Base-by-base conservation (phyloP, 1,284 basidiomycete genomes). In the Rhodotorula glutinis region DNA sequence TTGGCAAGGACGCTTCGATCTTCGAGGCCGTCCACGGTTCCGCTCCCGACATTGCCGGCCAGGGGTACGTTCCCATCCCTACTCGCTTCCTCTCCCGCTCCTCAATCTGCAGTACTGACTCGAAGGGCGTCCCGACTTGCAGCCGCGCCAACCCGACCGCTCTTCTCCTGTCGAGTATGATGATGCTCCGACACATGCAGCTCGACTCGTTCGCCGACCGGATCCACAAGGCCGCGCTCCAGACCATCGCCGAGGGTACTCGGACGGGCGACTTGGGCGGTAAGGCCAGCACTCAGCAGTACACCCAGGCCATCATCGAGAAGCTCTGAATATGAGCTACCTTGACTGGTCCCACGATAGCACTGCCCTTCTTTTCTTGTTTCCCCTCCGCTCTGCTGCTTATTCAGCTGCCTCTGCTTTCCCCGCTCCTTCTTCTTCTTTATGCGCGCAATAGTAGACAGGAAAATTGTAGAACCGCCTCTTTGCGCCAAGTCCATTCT, bases 1-100 rank as follows among this genome's bases (percentile, higher is more conserved):
- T 76, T 38, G 73, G 72, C 46, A 67, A 92, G 88, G 94, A 98
- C 81, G 96, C 96, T 53, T 97, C 93, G 70, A 98, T 99, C 81
- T 99, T 98, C 76, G 96, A 99, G 83, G 95, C 96, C 70, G 96
- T 98, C 40, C 96, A 98, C 83, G 96, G 96, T 71, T 95, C 92
- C 52, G 92, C 93, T 40, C 80, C 81, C 60, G 83, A 84, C 76
- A 82, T 82, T 74, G 80, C 79, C 85, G 94, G 69, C n/a, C 58
- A 62, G 60, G 66, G 57, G 65, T 66, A 41, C 59, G 67, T 57
- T 11, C 23, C 23, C 23, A 30, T 25, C n/a, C 29, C 19, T 29
- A 11, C 19, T 41, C 30, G n/a, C 52, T 7, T 33, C 14, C 4
- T 5, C 21, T 30, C 30, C 46, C 17, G 29, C n/a, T n/a, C n/a